Conservation (phyloP, 345 rosid species). For the Streptanthus diversifolius region DNA sequence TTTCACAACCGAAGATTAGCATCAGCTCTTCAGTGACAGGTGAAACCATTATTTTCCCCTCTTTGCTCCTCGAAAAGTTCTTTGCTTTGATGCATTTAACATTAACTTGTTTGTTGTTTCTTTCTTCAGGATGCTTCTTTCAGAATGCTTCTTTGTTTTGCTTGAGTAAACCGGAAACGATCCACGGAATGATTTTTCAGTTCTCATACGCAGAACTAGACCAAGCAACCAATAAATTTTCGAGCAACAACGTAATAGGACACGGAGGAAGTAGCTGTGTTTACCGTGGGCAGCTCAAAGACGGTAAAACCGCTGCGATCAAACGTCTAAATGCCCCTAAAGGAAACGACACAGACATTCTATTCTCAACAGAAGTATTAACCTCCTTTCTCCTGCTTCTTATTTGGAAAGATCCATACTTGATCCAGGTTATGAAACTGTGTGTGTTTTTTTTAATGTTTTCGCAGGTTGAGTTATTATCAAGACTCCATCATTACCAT, state of each 20-base stretch:
- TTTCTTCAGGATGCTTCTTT: constrained; percentile 61
- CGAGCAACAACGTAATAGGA: constrained; percentile 66
- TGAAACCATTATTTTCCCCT: not conserved
- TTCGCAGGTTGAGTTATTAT: constrained; percentile 69
- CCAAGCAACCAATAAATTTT: constrained; percentile 71
- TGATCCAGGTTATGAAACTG: not conserved
- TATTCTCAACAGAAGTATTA: constrained; percentile 71
- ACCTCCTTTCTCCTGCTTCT: not conserved
- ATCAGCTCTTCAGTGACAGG: constrained; percentile 39
- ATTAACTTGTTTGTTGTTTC: not conserved
- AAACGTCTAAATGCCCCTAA: constrained; percentile 66
- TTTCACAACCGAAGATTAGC: constrained; percentile 39
- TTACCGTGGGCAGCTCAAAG: constrained; percentile 77
- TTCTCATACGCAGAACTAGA: constrained; percentile 73
- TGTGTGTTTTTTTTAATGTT: not conserved
- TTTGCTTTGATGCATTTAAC: not conserved
- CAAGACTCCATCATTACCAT: constrained; percentile 90
- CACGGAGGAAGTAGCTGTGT: constrained; percentile 91
- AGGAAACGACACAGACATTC: constrained; percentile 57
- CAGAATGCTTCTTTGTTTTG: constrained; percentile 46
- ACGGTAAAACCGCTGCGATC: constrained; percentile 77
- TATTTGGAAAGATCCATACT: not conserved
- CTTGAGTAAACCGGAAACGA: constrained; percentile 48
- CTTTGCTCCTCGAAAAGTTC: not conserved
- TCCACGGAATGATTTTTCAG: constrained; percentile 54